These are phyloP conservation scores for Colletotrichum sp. DNA, from an alignment of 2,329 filamentous ascomycete genomes.

Conservation along the genomic window DNA sequence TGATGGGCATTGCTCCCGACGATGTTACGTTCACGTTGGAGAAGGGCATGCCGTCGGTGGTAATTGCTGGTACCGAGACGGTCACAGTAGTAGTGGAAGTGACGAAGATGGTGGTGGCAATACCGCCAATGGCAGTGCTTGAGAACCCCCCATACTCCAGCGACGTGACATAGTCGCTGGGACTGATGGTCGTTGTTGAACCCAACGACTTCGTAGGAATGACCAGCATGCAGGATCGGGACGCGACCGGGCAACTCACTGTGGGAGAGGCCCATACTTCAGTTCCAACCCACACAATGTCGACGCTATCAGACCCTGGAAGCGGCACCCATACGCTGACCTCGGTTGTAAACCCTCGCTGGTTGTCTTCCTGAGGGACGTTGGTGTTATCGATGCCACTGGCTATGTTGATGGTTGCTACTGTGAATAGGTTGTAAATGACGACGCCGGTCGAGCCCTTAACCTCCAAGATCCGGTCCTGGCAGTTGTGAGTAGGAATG, in stretches of 20 bases:
- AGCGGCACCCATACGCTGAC: slow-evolving; percentile 30
- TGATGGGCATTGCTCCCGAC: not conserved
- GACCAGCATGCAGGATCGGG: slow-evolving; percentile 24
- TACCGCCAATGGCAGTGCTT: not conserved
- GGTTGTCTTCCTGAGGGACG: not conserved
- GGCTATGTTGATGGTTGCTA: slow-evolving; percentile 18
- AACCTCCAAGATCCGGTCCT: slow-evolving; percentile 21
- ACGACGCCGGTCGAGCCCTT: slow-evolving; percentile 25
- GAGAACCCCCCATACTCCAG: slow-evolving; percentile 24
- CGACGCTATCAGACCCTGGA: slow-evolving; percentile 21
- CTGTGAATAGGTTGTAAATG: slow-evolving; percentile 27
- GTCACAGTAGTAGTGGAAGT: slow-evolving; percentile 13
- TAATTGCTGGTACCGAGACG: slow-evolving; percentile 18
- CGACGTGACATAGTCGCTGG: slow-evolving; percentile 22
- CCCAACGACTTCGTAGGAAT: slow-evolving; percentile 24
- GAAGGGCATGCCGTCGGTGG: slow-evolving; percentile 9
- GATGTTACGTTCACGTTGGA: slow-evolving; percentile 26
- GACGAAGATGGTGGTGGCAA: not conserved
- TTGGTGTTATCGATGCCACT: not conserved
- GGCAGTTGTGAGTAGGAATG: slow-evolving; percentile 25
- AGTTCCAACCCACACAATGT: slow-evolving; percentile 26
- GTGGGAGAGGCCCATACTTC: slow-evolving; percentile 15
- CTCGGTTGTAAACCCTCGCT: slow-evolving; percentile 27
- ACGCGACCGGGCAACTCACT: slow-evolving; percentile 13
- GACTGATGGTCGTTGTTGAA: slow-evolving; percentile 20